Evolutionary conservation across 2,329 filamentous ascomycete species (phyloP).

Genomic region (Neopestalotiopsis clavispora): DNA sequence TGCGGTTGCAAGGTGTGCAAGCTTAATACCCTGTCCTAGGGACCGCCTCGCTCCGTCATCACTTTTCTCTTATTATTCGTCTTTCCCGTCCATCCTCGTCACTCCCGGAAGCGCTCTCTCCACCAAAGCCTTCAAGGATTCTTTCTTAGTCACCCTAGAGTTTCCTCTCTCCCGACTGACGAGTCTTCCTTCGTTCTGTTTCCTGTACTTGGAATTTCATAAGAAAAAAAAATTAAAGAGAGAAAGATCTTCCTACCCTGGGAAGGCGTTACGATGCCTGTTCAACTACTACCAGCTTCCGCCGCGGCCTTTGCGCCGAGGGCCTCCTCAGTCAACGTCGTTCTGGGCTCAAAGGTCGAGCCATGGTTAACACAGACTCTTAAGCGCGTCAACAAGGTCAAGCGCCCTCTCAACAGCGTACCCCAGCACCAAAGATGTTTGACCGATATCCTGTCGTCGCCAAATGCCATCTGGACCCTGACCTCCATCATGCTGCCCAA

Average conservation of each 20-base stretch:
- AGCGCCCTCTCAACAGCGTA: slow-evolving; percentile 96
- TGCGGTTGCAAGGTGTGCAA: slow-evolving; percentile 64
- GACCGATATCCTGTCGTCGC: slow-evolving; percentile 88
- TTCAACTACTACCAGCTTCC: slow-evolving; percentile 91
- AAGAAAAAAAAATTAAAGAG: background rate
- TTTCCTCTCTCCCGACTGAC: slow-evolving; percentile 3
- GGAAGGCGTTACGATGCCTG: slow-evolving; percentile 70
- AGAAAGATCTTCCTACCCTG: slow-evolving; percentile 23
- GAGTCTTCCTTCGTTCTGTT: slow-evolving; percentile 15
- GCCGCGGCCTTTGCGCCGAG: slow-evolving; percentile 95
- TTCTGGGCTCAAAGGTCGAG: slow-evolving; percentile 89
- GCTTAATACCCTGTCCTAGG: slow-evolving; percentile 61
- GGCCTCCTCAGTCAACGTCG: slow-evolving; percentile 88
- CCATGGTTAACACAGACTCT: slow-evolving; percentile 96
- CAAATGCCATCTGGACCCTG: slow-evolving; percentile 92
- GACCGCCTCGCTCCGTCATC: slow-evolving; percentile 58
- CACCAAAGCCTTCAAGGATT: slow-evolving; percentile 31
- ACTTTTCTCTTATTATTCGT: slow-evolving; percentile 48
- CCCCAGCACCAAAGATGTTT: slow-evolving; percentile 94
- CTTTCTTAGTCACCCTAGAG: slow-evolving; percentile 32
- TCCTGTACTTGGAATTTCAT: slow-evolving; percentile 22
- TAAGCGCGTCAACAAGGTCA: slow-evolving; percentile 95
- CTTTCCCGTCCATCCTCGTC: slow-evolving; percentile 42
- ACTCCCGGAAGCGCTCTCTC: slow-evolving; percentile 29
- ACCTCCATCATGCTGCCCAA: slow-evolving; percentile 93